Base-by-base conservation (phyloP, 192 early-diverging fungal species). In the Mortierella alpina region DNA sequence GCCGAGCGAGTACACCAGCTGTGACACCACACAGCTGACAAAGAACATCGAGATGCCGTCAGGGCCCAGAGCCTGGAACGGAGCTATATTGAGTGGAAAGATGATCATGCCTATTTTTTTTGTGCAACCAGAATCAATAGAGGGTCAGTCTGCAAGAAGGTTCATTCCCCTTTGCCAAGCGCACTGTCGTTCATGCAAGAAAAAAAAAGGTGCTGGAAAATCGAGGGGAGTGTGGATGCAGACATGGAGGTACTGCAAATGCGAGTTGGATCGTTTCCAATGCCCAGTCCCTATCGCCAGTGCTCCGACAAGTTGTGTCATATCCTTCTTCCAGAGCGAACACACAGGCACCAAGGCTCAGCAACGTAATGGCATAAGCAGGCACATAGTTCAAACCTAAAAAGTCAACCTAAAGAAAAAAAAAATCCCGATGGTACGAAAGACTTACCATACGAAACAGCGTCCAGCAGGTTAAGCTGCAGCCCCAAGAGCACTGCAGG, bases 1-100 rank as follows among this genome's bases (percentile, higher is more conserved):
- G n/a, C 95, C 96, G n/a, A 81, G 71, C 8, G 93, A 92, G 68
- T 88, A 93, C 18, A 91, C 88, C 40, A 92, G 56, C 72, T 95
- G 94, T 5, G 93, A 86, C 18, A 92, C 74, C n/a, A 93, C 83
- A 31, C 83, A 86, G 41, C 87, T 88, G 65, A 96, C 93, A 84
- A 98, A 91, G 75, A 95, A 98, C 93, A 98, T 98, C 57, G 95
- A 95, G 62, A 98, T 96, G 31, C 98, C 98, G 69, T 91, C 91
- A 3, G 94, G 91, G 6, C 94, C 94, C 76, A 94, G 88, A 8
- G 82, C 76, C 65, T 81, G 84, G 80, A 91, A 95, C 13, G 90
- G 91, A 0, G 92, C 86, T 11, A 92, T 89, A 52, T 89, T 89
- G 2, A 93, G 72, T 0, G 98, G 98, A 68, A 99, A 99, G 18